A percentile compares a stretch with the other conserved stretches of the same genome.
These are phyloP conservation scores for Massarina eburnea DNA, from an alignment of 2,329 filamentous ascomycete species.

Conservation along the genomic window DNA sequence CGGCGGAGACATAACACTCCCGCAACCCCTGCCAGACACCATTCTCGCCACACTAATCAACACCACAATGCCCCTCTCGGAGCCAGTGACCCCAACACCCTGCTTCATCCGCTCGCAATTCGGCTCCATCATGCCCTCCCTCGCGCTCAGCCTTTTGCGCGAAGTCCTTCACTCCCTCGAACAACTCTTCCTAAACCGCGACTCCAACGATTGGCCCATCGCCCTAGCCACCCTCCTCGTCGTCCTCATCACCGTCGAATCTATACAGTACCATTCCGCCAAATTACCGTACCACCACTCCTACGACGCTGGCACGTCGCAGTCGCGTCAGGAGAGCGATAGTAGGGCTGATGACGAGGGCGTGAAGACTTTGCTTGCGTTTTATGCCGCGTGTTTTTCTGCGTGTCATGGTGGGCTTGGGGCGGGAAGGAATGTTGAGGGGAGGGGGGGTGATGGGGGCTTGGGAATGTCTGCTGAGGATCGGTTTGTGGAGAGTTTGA, in stretches of 20 bases:
- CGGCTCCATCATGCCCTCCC: constrained; percentile 35
- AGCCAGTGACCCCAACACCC: constrained; percentile 28
- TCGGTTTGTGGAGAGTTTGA: constrained; percentile 32
- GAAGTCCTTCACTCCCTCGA: constrained; percentile 37
- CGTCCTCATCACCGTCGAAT: constrained; percentile 43
- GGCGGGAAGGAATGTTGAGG: constrained; percentile 33
- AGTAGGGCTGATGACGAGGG: constrained; percentile 25
- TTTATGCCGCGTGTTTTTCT: constrained; percentile 39
- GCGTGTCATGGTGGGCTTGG: constrained; percentile 34
- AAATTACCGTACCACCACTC: constrained; percentile 38
- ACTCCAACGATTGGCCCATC: constrained; percentile 35
- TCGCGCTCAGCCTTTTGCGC: constrained; percentile 36
- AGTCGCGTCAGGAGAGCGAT: constrained; percentile 7
- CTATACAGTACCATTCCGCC: constrained; percentile 42
- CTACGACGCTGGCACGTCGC: constrained; percentile 3
- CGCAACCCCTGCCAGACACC: constrained; percentile 12
- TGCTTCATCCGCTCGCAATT: constrained; percentile 45
- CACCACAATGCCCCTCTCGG: constrained; percentile 18
- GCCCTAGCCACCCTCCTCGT: constrained; percentile 35
- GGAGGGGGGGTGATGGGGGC: background rate
- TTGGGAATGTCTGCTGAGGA: constrained; percentile 15
- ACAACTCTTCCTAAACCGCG: constrained; percentile 30
- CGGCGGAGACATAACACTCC: constrained; percentile 39
- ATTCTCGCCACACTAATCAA: constrained; percentile 18
- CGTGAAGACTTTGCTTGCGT: constrained; percentile 29